A percentile compares a stretch with the other conserved stretches of the same genome.
These are phyloP conservation scores for Penicillium canariense DNA, from an alignment of 495 filamentous ascomycete species.

Conservation along the genomic window DNA sequence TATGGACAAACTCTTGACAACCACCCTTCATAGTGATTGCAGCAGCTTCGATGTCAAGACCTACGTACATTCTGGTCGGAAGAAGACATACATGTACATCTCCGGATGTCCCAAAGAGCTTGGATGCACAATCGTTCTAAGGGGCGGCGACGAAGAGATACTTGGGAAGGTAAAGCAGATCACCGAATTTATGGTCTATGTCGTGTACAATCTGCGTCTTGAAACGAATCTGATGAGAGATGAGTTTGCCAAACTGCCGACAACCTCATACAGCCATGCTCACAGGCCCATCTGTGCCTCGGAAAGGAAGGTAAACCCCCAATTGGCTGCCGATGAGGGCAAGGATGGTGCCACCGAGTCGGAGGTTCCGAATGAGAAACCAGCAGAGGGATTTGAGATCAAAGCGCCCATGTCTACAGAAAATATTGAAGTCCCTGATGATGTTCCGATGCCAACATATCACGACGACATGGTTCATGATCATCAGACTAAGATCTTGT, in stretches of 20 bases:
- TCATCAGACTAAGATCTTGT: conserved; percentile 88
- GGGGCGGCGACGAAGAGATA: conserved; percentile 68
- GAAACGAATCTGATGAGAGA: conserved; percentile 96
- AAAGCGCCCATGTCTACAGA: conserved; percentile 33
- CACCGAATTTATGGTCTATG: conserved; percentile 98
- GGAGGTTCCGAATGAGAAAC: conserved; percentile 19
- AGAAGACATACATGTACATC: conserved; percentile 94
- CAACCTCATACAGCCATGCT: conserved; percentile 45
- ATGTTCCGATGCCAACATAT: conserved; percentile 85
- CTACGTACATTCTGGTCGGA: conserved; percentile 75
- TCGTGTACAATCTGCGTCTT: conserved; percentile 95
- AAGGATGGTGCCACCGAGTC: conserved; percentile 6
- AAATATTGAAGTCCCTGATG: conserved; percentile 66
- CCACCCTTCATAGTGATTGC: conserved; percentile 75
- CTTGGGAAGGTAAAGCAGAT: conserved; percentile 85
- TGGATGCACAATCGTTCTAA: conserved; percentile 93
- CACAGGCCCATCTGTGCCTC: conserved; percentile 9
- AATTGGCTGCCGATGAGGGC: neutral
- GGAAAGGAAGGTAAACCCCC: neutral
- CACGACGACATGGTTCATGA: conserved; percentile 94
- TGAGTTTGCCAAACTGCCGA: conserved; percentile 86
- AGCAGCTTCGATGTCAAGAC: conserved; percentile 93
- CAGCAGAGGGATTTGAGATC: conserved; percentile 16
- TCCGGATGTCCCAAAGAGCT: conserved; percentile 90
- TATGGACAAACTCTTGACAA: conserved; percentile 86